A percentile compares a stretch with the other conserved stretches of the same genome.
Evolutionary conservation across 2,329 filamentous ascomycete species (phyloP).

Genomic region (Penicillium aurantiogriseum): DNA sequence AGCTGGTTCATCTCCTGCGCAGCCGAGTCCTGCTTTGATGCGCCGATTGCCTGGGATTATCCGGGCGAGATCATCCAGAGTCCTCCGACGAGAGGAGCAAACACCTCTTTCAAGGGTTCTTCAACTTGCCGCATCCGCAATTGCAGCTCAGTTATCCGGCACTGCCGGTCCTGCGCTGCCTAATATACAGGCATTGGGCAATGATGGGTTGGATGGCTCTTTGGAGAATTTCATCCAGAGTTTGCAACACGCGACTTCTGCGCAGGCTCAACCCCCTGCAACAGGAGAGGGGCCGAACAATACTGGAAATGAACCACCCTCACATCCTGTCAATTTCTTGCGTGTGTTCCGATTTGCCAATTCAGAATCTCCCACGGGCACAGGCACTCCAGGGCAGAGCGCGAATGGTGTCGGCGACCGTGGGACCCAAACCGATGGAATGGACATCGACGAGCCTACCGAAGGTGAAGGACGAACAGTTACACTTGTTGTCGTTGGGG

Average conservation of each 20-base stretch:
- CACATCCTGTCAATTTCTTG: slow-evolving; percentile 64
- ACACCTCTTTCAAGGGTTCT: slow-evolving; percentile 61
- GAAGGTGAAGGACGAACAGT: slow-evolving; percentile 59
- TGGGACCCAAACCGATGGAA: slow-evolving; percentile 31
- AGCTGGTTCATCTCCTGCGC: slow-evolving; percentile 26
- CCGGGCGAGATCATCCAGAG: slow-evolving; percentile 54
- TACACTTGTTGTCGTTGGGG: slow-evolving; percentile 68
- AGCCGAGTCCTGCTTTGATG: slow-evolving; percentile 32
- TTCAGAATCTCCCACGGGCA: slow-evolving; percentile 37
- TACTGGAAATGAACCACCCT: slow-evolving; percentile 41
- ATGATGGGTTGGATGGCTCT: slow-evolving; percentile 59
- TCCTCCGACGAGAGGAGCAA: slow-evolving; percentile 58
- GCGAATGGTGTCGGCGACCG: slow-evolving; percentile 26
- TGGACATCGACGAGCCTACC: slow-evolving; percentile 42
- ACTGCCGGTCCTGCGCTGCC: slow-evolving; percentile 55
- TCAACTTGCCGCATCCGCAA: slow-evolving; percentile 62
- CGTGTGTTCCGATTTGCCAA: slow-evolving; percentile 67
- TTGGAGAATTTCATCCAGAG: slow-evolving; percentile 64
- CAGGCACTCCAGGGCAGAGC: slow-evolving; percentile 24
- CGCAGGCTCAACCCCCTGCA: slow-evolving; percentile 46
- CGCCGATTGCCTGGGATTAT: slow-evolving; percentile 45
- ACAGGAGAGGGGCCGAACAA: slow-evolving; percentile 36
- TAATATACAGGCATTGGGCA: slow-evolving; percentile 55
- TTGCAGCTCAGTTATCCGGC: slow-evolving; percentile 64
- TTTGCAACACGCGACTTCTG: slow-evolving; percentile 61